phyloP scores from a whole-genome alignment of 2,329 filamentous ascomycete species.

The Botryotinia convoluta region DNA sequence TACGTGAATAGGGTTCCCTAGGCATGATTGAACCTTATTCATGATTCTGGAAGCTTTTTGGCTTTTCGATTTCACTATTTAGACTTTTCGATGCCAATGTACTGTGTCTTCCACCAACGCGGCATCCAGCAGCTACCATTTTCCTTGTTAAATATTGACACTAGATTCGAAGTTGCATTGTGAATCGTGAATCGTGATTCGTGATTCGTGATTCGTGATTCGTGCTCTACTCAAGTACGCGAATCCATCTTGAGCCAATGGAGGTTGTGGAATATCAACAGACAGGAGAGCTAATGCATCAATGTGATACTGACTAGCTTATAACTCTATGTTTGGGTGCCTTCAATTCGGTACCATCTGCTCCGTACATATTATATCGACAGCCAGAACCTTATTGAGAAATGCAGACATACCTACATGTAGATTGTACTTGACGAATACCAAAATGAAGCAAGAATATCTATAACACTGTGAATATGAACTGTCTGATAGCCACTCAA shows the following conservation, averaged over 20 bases:
- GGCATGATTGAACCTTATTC: background rate
- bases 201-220: conserved; percentile 1
- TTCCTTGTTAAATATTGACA: background rate
- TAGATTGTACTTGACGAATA: background rate
- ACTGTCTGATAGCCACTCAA: background rate
- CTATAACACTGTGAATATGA: background rate
- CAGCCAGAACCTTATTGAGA: background rate
- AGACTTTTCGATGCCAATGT: background rate
- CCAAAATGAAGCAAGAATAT: background rate
- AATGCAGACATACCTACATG: background rate
- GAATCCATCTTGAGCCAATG: background rate
- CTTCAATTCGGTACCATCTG: conserved; percentile 4
- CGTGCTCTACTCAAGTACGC: background rate
- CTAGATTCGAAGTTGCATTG: conserved; percentile 1
- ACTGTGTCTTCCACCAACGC: background rate
- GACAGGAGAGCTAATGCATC: conserved; percentile 1
- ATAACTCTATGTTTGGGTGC: conserved; percentile 5
- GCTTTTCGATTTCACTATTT: background rate
- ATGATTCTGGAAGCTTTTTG: conserved; percentile 11
- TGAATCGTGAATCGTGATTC: background rate
- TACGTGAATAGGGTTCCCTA: background rate
- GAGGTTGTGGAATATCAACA: background rate
- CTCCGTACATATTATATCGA: background rate
- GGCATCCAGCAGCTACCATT: conserved; percentile 8
- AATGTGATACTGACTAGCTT: background rate